Percentiles rank a stretch among this genome's conserved stretches.
Evolutionary conservation across 2,329 filamentous ascomycete genomes (phyloP).

Genomic region (Macroventuria anomochaeta): DNA sequence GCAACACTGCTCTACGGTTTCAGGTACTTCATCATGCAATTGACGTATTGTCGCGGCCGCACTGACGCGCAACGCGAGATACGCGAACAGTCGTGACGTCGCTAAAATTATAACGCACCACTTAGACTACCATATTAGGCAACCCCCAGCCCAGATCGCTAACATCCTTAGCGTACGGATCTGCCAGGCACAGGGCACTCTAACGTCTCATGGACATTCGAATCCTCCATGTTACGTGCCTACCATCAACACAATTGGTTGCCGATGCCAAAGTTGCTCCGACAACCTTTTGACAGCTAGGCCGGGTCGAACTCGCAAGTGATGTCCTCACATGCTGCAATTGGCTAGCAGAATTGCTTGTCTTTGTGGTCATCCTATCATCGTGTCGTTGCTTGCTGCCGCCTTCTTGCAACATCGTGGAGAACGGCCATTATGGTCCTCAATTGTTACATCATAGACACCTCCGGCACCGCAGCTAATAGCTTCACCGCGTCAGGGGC

Average conservation of each 20-base stretch:
- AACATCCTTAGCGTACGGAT: not conserved
- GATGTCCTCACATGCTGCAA: conserved; percentile 4
- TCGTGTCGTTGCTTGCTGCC: no score
- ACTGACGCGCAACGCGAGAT: not conserved
- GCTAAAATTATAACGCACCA: not conserved
- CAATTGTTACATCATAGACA: no score
- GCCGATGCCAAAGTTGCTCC: not conserved
- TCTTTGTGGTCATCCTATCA: no score
- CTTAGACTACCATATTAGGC: not conserved
- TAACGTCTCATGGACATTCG: not conserved
- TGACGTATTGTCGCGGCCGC: no score
- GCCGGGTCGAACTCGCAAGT: not conserved
- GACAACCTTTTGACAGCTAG: not conserved
- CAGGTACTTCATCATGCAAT: no score
- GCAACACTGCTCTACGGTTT: no score
- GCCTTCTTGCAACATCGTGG: no score
- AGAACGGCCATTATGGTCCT: no score
- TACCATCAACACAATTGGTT: not conserved
- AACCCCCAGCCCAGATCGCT: no score
- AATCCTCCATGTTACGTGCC: not conserved
- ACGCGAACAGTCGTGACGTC: conserved; percentile 1
- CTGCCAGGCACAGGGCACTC: conserved; percentile 3
- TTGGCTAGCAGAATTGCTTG: not conserved
- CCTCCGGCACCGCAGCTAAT: no score
- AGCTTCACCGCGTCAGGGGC: no score